A percentile compares a stretch with the other conserved stretches of the same genome.
Conservation (phyloP, 1,284 basidiomycete genomes). For the Grifola frondosa region DNA sequence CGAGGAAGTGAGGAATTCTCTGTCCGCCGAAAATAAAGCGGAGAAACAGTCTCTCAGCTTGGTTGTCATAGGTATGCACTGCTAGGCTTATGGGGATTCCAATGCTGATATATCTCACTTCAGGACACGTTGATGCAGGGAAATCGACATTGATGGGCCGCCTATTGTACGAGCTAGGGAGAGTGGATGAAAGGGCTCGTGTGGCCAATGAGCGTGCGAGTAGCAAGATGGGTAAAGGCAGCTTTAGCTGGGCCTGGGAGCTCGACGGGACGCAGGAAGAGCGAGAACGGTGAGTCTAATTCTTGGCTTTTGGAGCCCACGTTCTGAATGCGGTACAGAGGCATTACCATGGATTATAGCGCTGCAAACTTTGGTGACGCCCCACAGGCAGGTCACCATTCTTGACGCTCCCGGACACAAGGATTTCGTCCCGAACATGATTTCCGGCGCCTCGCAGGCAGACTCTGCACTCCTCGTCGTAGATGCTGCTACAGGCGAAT, state of each 20-base stretch:
- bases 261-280: conserved; percentile 94
- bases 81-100: not conserved
- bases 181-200: conserved; percentile 83
- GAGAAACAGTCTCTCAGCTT: conserved; percentile 79
- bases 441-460: conserved; percentile 95
- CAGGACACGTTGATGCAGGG: conserved; percentile 97
- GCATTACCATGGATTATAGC: conserved; percentile 99
- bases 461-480: conserved; percentile 96
- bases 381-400: conserved; percentile 82
- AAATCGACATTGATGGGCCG: conserved; percentile 98
- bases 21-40: conserved; percentile 52
- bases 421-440: conserved; percentile 99
- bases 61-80: conserved; percentile 86
- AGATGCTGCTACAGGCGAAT: conserved; percentile 88
- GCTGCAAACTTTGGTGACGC: conserved; percentile 77
- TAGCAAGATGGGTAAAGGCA: conserved; percentile 87
- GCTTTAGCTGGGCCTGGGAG: conserved; percentile 98
- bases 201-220: conserved; percentile 90
- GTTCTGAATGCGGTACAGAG: conserved; percentile 48
- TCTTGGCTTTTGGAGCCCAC: not conserved
- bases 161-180: conserved; percentile 88
- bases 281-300: conserved; percentile 70
- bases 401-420: conserved; percentile 96
- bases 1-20: conserved; percentile 68
- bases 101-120: not conserved